Evolutionary conservation across 73 alveolate genomes (phyloP), one percentile per base, ranked within the genome.

Genomic region (Symbiodinium natans): DNA sequence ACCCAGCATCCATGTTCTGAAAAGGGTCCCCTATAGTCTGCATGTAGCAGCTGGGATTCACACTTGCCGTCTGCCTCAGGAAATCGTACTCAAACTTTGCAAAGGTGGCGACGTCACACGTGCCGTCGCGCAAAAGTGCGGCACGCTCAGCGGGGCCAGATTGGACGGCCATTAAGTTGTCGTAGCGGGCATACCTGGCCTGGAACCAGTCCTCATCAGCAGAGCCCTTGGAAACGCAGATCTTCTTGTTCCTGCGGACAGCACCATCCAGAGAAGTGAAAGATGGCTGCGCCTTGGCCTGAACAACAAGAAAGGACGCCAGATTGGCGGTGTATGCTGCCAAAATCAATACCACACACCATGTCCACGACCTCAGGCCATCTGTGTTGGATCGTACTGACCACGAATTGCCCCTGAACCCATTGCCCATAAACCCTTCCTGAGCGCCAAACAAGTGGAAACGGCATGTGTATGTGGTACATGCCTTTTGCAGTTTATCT

Each of bases 301-400:
- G 71, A 52, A 87, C 84, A 80, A 87, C 94, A 46, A 87, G 41
- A 27, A 87, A 87, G 33, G 94, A 87, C 13, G 94, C 94, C 84
- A 87, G 68, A 36, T 87, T 87, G 40, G 94, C 94, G 13, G 94
- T 87, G 94, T 87, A 87, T 83, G 94, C 94, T 19, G 94, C 59
- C 83, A 87, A 39, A 15, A 52, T 87, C 94, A 87, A 31, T 21
- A 87, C 94, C 41, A 87, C 40, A 41, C 94, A 87, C 94, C 94
- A 52, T 1, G 39, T 68, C 39, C 33, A 68, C 27, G 36, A 52
- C 71, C 71, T 52, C 71, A 29, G 71, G n/a, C n/a, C n/a, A n/a
- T n/a, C n/a, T n/a, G n/a, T n/a, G n/a, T n/a, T n/a, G n/a, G n/a
- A n/a, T n/a, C n/a, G n/a, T n/a, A n/a, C n/a, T n/a, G n/a, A n/a